Base-by-base conservation (phyloP, 306 rosid genomes). In the Cucumis hystrix region DNA sequence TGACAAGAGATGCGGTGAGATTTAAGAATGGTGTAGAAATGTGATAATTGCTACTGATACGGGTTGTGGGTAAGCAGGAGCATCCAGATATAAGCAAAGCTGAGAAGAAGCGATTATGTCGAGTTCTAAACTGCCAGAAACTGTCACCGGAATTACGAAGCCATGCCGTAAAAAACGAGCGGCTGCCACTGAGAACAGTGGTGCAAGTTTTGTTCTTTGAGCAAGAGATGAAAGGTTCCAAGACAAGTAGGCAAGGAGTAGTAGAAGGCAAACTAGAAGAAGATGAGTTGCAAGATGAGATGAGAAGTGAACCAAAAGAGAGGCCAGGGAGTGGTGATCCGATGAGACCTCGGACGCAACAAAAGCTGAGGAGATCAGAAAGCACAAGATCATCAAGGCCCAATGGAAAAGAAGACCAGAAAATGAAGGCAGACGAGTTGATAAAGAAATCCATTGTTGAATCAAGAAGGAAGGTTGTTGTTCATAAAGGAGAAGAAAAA, bases 61-160 rank as follows among this genome's bases (percentile, higher is more conserved):
- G 4, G 37, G 37, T 33, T 33, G 37, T 33, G 37, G 37, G 37
- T 3, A 43, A 47, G 16, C 33, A 77, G 80, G 80, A 77, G 80
- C 80, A 77, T 77, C 74, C 75, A 11, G 74, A 77, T 33, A 15
- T 77, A 12, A 64, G 80, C 74, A 77, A 77, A 35, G 80, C 49
- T 0, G 80, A 77, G 4, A 77, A 64, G 23, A 77, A 77, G 74
- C 12, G 74, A 5, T 21, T 77, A 47, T 77, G 80, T 60, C 80
- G 80, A 72, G 61, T 77, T 15, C 75, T 77, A 20, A 68, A 77
- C 64, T 77, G 80, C 74, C 80, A 64, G 52, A 77, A 77, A 40
- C 41, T 77, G 63, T 64, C 80, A 2, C 6, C 74, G 2, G 80
- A 65, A 17, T 52, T 65, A 30, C 80, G 80, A 6, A 54, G 75